Base-by-base conservation (phyloP, 176 grass and related monocot species). In the Puccinellia tenuiflora region DNA sequence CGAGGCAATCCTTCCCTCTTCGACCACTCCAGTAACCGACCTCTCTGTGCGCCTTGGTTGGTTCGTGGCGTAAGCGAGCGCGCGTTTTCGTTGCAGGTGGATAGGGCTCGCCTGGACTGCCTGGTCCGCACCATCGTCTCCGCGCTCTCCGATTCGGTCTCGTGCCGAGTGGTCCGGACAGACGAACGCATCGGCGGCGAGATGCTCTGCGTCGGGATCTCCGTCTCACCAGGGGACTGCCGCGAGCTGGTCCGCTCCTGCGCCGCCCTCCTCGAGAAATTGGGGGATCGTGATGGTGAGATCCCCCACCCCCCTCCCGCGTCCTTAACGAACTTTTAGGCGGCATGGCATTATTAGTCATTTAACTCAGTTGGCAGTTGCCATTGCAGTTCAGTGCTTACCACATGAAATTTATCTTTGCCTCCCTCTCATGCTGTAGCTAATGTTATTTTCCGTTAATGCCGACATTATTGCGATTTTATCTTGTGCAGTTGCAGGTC, bases 181-280 rank as follows among this genome's bases (percentile, higher is more conserved):
- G 68, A 75, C 9, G 81, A 45, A 13, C 60, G 60, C 11, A 63
- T 7, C 53, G 46, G 34, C 10, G 66, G 22, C 62, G 88, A 84
- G 79, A 63, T 92, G 51, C 78, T 94, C 33, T 78, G 47, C 12
- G 24, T 91, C 7, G 92, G 95, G 43, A 89, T 73, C 53, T 95
- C 85, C 56, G 35, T 95, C 14, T 85, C 92, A 21, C 76, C 72
- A 0, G 43, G 54, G 70, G 80, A 90, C 73, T 91, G 87, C 81
- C 20, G 52, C 16, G 76, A 89, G 73, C 69, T 98, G 83, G 63
- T 98, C 47, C 76, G 38, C 25, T 84, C 85, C 12, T 98, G 80
- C 33, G 80, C 61, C 1, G 73, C 83, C 63, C 86, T 91, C 50
- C 25, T 92, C 50, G 39, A 40, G 40, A 86, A 88, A 88, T 87